Percentiles rank a stretch among this genome's conserved stretches.
Conservation (phyloP, 139 green algal genomes). For the Gonium pectorale region DNA sequence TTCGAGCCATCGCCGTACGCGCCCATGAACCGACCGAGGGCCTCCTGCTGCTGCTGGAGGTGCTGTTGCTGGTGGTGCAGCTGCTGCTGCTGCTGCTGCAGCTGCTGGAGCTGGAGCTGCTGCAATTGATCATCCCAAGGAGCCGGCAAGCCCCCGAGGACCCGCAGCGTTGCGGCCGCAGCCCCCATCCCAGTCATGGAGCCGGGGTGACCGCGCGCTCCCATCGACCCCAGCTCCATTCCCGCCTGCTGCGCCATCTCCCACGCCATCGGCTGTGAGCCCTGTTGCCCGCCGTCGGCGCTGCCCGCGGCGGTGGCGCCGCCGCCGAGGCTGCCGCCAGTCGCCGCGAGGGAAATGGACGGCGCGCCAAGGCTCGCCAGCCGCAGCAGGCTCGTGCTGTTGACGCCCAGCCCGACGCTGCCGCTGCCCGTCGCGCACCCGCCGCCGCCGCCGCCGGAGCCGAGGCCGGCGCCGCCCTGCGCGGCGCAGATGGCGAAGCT, state of each 20-base stretch:
- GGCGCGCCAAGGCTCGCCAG: not conserved
- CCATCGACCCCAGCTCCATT: not conserved
- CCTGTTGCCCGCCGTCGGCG: too few relatives aligned
- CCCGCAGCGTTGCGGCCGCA: too few relatives aligned
- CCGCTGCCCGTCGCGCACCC: not conserved
- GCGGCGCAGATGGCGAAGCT: not conserved
- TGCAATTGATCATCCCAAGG: not conserved
- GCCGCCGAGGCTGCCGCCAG: not conserved
- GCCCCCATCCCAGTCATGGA: too few relatives aligned
- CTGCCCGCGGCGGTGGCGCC: too few relatives aligned
- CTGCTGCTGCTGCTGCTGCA: not conserved
- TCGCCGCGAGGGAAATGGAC: not conserved
- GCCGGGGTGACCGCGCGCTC: too few relatives aligned
- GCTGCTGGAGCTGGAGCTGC: not conserved
- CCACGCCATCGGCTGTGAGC: too few relatives aligned
- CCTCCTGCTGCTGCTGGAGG: not conserved
- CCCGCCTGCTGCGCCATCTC: not conserved
- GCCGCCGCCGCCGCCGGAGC: not conserved
- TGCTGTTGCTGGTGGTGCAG: not conserved
- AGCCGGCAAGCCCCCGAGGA: not conserved
- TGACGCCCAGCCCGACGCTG: not conserved
- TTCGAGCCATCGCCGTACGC: too few relatives aligned
- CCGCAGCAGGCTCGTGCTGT: slow-evolving; percentile 5
- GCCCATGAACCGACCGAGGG: too few relatives aligned
- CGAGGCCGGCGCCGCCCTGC: too few relatives aligned